Conservation (phyloP, 1,139 yeast genomes). For the Chernovozyma sophiae-reginae region DNA sequence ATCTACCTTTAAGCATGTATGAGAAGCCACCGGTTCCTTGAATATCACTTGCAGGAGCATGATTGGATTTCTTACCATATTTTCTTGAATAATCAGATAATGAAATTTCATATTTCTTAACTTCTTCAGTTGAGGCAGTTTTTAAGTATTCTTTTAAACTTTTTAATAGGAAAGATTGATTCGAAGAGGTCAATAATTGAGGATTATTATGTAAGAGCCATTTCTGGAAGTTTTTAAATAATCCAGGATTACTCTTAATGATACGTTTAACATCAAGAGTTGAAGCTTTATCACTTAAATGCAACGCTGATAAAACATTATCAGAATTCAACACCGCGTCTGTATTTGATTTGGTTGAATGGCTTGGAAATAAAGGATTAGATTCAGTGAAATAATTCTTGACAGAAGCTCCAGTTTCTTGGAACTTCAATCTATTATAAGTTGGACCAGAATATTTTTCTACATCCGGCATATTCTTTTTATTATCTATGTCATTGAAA, state of each 20-base stretch:
- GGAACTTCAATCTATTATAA: conserved; percentile 39
- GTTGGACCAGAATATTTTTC: conserved; percentile 40
- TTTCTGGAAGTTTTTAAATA: conserved; percentile 27
- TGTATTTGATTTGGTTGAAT: conserved; percentile 14
- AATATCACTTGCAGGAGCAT: conserved; percentile 20
- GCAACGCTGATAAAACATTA: conserved; percentile 29
- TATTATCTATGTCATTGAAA: conserved; percentile 42
- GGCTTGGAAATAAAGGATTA: conserved; percentile 33
- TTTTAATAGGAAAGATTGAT: conserved; percentile 12
- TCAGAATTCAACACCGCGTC: conserved; percentile 11
- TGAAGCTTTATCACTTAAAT: conserved; percentile 25
- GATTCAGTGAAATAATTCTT: conserved; percentile 26
- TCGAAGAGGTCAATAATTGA: conserved; percentile 21
- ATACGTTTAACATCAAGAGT: conserved; percentile 24
- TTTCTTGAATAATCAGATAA: conserved; percentile 21
- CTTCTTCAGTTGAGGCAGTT: conserved; percentile 10
- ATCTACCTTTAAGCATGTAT: conserved; percentile 67
- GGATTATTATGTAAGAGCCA: conserved; percentile 38
- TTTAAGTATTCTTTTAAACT: conserved; percentile 28
- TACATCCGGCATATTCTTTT: conserved; percentile 45
- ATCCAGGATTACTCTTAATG: conserved; percentile 30
- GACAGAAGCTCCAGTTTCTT: conserved; percentile 39
- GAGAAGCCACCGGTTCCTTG: conserved; percentile 75
- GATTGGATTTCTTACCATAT: conserved; percentile 11
- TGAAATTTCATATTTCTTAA: conserved; percentile 17